These are phyloP conservation scores for Brassica juncea DNA, from an alignment of 345 rosid species.

Conservation along the genomic window DNA sequence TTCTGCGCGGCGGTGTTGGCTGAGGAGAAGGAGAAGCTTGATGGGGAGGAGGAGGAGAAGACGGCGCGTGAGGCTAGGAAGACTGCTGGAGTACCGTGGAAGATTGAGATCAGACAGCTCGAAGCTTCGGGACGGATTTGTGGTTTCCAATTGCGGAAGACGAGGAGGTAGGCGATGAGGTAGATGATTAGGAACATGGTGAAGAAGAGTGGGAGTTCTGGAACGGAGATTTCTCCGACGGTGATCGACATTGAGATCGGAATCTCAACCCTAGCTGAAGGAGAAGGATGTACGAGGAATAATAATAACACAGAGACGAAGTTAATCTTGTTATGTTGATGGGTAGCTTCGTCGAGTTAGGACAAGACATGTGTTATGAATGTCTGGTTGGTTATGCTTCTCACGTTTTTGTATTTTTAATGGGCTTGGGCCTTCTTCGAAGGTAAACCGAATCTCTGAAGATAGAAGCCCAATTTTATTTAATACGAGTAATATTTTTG, in stretches of 20 bases:
- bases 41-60: constrained; percentile 46
- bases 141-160: constrained; percentile 71
- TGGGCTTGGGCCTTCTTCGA: not conserved
- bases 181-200: constrained; percentile 59
- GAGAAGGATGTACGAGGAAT: constrained; percentile 3
- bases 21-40: constrained; percentile 52
- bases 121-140: constrained; percentile 74
- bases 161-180: constrained; percentile 51
- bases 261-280: constrained; percentile 24
- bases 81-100: constrained; percentile 83
- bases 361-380: constrained; percentile 5
- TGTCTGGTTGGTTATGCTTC: not conserved
- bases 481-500: too few relatives aligned
- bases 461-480: not conserved
- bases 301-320: not conserved
- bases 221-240: constrained; percentile 37
- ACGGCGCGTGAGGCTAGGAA: constrained; percentile 62
- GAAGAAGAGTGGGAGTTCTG: constrained; percentile 54
- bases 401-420: constrained; percentile 4
- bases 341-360: not conserved
- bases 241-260: constrained; percentile 40
- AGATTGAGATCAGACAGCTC: constrained; percentile 76
- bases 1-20: constrained; percentile 56
- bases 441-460: not conserved
- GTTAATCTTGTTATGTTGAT: constrained; percentile 4